A percentile compares a stretch with the other conserved stretches of the same genome.
These are phyloP conservation scores for Aspergillus pseudoterreus DNA, from an alignment of 2,329 filamentous ascomycete species.

Conservation along the genomic window DNA sequence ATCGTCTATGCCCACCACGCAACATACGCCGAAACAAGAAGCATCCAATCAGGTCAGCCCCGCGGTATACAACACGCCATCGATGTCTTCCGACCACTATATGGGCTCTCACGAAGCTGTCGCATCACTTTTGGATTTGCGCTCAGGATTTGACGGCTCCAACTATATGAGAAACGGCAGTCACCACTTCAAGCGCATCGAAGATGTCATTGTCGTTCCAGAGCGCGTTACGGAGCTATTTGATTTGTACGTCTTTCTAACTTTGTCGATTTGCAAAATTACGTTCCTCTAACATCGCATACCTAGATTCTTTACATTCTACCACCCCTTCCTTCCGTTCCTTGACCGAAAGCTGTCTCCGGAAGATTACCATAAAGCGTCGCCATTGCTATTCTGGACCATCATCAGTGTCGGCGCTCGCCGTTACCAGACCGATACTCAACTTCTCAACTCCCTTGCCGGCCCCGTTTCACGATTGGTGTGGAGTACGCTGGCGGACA, in stretches of 20 bases:
- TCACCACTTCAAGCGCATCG: conserved; percentile 50
- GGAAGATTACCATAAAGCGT: conserved; percentile 56
- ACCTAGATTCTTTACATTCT: conserved; percentile 59
- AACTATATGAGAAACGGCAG: conserved; percentile 48
- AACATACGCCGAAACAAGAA: conserved; percentile 34
- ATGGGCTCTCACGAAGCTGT: conserved; percentile 50
- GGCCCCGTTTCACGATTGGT: conserved; percentile 55
- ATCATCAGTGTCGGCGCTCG: conserved; percentile 61
- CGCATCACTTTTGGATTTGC: conserved; percentile 48
- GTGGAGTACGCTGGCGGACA: conserved; percentile 59
- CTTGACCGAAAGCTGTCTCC: conserved; percentile 53
- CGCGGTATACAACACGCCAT: conserved; percentile 32
- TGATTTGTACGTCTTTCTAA: conserved; percentile 33
- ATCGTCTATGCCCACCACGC: conserved; percentile 19
- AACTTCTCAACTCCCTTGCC: conserved; percentile 51
- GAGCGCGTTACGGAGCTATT: conserved; percentile 46
- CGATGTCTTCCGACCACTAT: conserved; percentile 39
- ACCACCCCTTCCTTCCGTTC: conserved; percentile 63
- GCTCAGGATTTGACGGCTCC: conserved; percentile 44
- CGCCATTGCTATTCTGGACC: conserved; percentile 66
- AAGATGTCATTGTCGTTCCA: conserved; percentile 44
- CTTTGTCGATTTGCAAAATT: background rate
- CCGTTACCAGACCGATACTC: conserved; percentile 53
- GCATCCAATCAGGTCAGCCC: conserved; percentile 34
- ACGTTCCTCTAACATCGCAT: conserved; percentile 16